Conservation (phyloP, 129 eudicot species). For the Sambucus nigra region DNA sequence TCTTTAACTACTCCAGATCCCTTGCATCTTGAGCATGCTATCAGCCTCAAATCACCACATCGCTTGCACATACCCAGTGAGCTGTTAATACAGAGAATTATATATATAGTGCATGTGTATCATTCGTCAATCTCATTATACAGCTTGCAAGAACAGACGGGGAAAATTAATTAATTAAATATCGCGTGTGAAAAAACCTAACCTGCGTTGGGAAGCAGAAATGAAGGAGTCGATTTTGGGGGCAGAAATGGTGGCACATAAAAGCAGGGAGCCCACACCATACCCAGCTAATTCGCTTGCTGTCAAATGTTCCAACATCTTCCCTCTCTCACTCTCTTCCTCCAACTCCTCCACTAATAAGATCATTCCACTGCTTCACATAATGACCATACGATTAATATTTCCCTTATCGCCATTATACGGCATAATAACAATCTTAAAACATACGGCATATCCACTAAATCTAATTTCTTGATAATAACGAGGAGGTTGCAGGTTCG, state of each 20-base stretch:
- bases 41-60: conserved; percentile 72
- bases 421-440: too few relatives aligned
- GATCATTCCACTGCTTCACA: too few relatives aligned
- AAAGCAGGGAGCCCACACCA: conserved; percentile 70
- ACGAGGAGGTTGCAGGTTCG: conserved; percentile 79
- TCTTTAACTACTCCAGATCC: conserved; percentile 61
- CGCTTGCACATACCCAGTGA: conserved; percentile 80
- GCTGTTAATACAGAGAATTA: conserved; percentile 25
- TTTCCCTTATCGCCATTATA: too few relatives aligned
- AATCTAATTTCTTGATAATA: conserved; percentile 82
- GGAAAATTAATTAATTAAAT: not conserved
- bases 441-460: conserved; percentile 60
- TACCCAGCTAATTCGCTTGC: conserved; percentile 84
- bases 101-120: conserved; percentile 1
- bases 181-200: too few relatives aligned
- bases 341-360: not conserved
- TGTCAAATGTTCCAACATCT: conserved; percentile 68
- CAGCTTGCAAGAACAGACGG: not conserved
- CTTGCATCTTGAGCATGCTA: conserved; percentile 69
- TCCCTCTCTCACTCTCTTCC: conserved; percentile 6
- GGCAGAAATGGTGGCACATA: conserved; percentile 78
- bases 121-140: too few relatives aligned
- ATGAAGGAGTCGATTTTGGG: conserved; percentile 68
- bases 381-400: too few relatives aligned
- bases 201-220: conserved; percentile 91